Base-by-base conservation (phyloP, 768 basidiomycete species). In the Russula virescens region DNA sequence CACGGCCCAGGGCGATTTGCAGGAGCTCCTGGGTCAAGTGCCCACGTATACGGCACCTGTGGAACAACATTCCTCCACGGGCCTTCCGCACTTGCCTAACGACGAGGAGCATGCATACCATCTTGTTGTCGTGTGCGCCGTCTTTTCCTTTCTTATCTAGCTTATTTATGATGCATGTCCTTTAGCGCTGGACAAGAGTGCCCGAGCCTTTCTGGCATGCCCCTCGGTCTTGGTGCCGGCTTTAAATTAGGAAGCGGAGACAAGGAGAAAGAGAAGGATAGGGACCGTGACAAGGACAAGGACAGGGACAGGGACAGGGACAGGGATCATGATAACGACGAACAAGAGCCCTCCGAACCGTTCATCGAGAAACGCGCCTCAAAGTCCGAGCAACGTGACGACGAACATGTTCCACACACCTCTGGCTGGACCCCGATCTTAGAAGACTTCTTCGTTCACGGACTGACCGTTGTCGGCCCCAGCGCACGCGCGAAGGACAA, bases 161-260 rank as follows among this genome's bases (percentile, higher is more conserved):
- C 26, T 51, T 18, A 58, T 52, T 11, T 13, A 68, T 56, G 31
- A 57, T 40, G 65, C 77, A 52, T 76, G 61, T 42, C 14, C 19
- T 75, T 78, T 35, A 81, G 80, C 51, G 81, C 80, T 13, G 89
- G 89, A 28, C 89, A 92, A 71, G 89, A 91, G 77, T 92, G 89
- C 69, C 89, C 89, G 7, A 88, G 86, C n/a, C 75, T 81, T 35
- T 87, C 84, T n/a, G 88, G 89, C 23, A 85, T 91, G 49, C 89
- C 89, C 6, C 84, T 86, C 82, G 89, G 86, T 14, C 74, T 91
- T 9, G 87, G 86, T 43, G 89, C 89, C 23, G 86, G 88, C 48
- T 84, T 91, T 73, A 90, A 85, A 70, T 76, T 86, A 78, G 81
- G 61, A 81, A 82, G 56, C 61, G 60, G 50, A 5, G 71, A 70